A percentile compares a stretch with the other conserved stretches of the same genome.
Conservation (phyloP, 306 rosid genomes). For the Canavalia gladiata region DNA sequence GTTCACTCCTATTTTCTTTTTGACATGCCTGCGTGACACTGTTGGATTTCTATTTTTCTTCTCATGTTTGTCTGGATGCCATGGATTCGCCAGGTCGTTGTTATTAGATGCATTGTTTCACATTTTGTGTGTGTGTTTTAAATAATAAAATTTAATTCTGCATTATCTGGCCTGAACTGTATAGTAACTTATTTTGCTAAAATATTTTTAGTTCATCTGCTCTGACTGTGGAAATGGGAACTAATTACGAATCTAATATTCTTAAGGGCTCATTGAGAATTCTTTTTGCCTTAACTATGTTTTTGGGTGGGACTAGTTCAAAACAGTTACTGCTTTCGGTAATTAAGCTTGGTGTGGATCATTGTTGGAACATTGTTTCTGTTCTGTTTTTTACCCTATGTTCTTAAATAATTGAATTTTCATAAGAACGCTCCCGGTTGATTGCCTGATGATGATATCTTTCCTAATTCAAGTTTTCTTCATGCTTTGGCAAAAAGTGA, state of each 20-base stretch:
- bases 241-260: not conserved
- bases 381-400: not conserved
- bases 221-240: not conserved
- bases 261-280: not conserved
- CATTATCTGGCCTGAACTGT: conserved; percentile 10
- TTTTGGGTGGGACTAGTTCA: conserved; percentile 32
- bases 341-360: conserved; percentile 19
- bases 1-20: conserved; percentile 51
- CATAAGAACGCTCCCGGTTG: conserved; percentile 15
- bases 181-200: not conserved
- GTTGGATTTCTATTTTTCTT: not conserved
- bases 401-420: conserved; percentile 14
- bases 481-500: conserved; percentile 7
- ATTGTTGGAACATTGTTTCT: not conserved
- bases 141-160: conserved; percentile 2
- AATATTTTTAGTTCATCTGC: conserved; percentile 22
- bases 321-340: conserved; percentile 14
- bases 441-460: conserved; percentile 5
- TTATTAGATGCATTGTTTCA: not conserved
- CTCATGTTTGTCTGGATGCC: conserved; percentile 21
- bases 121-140: not conserved
- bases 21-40: not conserved
- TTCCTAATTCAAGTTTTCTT: conserved; percentile 34
- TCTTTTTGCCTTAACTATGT: conserved; percentile 1
- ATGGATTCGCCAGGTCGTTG: not conserved